Percentiles rank a stretch among this genome's conserved stretches.
These are phyloP conservation scores for Pterocarpus santalinus DNA, from an alignment of 306 rosid genomes.

Conservation along the genomic window DNA sequence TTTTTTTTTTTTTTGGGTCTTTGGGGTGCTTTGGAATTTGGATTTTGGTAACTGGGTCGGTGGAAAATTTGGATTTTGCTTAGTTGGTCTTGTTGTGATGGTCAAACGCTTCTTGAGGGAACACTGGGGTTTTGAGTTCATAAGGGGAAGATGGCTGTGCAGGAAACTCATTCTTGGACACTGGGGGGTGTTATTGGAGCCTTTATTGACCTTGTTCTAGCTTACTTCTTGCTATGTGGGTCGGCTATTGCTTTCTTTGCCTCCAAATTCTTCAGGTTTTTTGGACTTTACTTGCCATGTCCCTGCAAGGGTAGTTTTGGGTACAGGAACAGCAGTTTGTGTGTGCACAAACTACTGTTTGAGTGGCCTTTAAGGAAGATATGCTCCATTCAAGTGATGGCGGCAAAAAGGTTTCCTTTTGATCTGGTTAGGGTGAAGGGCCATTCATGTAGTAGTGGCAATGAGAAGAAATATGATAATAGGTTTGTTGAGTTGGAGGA, in stretches of 20 bases:
- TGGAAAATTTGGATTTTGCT: slow-evolving; percentile 38
- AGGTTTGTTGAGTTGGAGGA: slow-evolving; percentile 60
- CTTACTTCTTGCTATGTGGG: slow-evolving; percentile 72
- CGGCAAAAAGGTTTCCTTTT: slow-evolving; percentile 69
- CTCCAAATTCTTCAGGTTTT: slow-evolving; percentile 53
- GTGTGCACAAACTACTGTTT: slow-evolving; percentile 63
- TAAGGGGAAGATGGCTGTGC: slow-evolving; percentile 57
- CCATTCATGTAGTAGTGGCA: slow-evolving; percentile 21
- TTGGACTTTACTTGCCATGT: slow-evolving; percentile 73
- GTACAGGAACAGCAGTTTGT: slow-evolving; percentile 57
- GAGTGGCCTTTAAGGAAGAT: slow-evolving; percentile 69
- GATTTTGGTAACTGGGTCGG: slow-evolving; percentile 31
- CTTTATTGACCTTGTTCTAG: slow-evolving; percentile 71
- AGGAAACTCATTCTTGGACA: slow-evolving; percentile 77
- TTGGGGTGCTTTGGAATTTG: not conserved
- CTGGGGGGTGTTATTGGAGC: slow-evolving; percentile 70
- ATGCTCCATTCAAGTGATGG: slow-evolving; percentile 58
- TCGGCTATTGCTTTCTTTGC: slow-evolving; percentile 68
- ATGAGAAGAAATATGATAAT: slow-evolving; percentile 43
- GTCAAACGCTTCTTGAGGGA: slow-evolving; percentile 35
- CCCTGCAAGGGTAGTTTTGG: slow-evolving; percentile 85
- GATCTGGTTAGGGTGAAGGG: slow-evolving; percentile 61
- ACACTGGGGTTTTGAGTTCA: slow-evolving; percentile 49
- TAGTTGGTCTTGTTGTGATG: slow-evolving; percentile 45
- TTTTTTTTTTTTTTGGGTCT: not conserved